Percentiles rank a stretch among this genome's conserved stretches.
Evolutionary conservation across 495 filamentous ascomycete species (phyloP).

Genomic region (Lineolata rhizophorae): DNA sequence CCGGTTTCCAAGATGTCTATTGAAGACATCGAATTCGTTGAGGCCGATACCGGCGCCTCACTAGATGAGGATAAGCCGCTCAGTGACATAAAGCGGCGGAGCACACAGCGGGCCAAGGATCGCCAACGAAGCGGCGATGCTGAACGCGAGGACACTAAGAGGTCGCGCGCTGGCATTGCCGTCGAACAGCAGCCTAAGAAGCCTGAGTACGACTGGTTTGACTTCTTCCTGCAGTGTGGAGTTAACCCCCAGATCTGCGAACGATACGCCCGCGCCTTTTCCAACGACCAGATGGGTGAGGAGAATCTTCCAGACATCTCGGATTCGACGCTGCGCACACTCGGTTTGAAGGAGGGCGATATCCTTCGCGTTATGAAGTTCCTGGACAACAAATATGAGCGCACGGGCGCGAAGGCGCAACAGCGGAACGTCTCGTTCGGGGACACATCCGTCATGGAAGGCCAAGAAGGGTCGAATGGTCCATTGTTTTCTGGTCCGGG

Average conservation of each 20-base stretch:
- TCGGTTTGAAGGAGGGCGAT: conserved; percentile 88
- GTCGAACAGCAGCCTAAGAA: conserved; percentile 22
- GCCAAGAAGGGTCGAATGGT: conserved; percentile 28
- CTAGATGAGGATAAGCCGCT: conserved; percentile 93
- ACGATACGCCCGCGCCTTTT: conserved; percentile 74
- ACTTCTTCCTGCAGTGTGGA: conserved; percentile 86
- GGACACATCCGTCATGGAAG: conserved; percentile 28
- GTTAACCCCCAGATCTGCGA: conserved; percentile 83
- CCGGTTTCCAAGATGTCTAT: conserved; percentile 87
- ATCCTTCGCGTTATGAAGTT: conserved; percentile 85
- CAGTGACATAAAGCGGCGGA: conserved; percentile 43
- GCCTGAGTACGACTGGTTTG: conserved; percentile 90
- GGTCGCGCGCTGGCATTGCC: conserved; percentile 24
- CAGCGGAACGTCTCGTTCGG: conserved; percentile 43
- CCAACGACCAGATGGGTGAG: conserved; percentile 87
- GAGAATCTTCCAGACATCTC: conserved; percentile 72
- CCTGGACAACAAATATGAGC: conserved; percentile 59
- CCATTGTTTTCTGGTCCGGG: conserved; percentile 85
- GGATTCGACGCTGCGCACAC: conserved; percentile 52
- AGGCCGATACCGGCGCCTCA: conserved; percentile 62
- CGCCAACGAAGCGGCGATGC: conserved; percentile 3
- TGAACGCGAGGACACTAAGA: neutral
- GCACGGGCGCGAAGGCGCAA: too few relatives aligned
- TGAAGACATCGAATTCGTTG: conserved; percentile 87
- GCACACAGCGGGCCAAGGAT: conserved; percentile 17